These are phyloP conservation scores for Byssoonygena ceratinophila DNA, from an alignment of 2,329 filamentous ascomycete genomes.

Conservation along the genomic window DNA sequence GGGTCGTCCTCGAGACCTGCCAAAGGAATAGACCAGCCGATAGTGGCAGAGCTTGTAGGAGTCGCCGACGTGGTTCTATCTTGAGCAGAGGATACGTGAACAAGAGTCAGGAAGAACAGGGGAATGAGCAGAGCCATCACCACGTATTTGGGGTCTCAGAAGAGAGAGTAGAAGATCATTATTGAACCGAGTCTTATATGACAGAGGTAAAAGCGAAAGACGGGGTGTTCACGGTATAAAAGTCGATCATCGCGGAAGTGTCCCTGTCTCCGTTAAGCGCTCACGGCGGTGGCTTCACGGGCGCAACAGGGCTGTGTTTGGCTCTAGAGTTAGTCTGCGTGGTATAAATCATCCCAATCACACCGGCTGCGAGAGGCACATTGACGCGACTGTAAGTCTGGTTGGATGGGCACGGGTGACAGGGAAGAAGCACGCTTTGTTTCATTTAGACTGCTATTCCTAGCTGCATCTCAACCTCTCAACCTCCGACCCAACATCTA, in stretches of 20 bases:
- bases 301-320: background rate
- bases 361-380: background rate
- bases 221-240: background rate
- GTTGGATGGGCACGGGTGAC: background rate
- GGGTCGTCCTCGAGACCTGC: slow-evolving; percentile 6
- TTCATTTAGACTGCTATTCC: too few relatives aligned
- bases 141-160: background rate
- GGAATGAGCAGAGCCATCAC: background rate
- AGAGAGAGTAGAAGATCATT: background rate
- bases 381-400: background rate
- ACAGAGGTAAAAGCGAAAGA: background rate
- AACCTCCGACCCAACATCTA: too few relatives aligned
- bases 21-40: slow-evolving; percentile 10
- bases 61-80: background rate
- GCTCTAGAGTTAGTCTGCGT: background rate
- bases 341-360: background rate
- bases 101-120: background rate
- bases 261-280: background rate
- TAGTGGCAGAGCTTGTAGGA: background rate
- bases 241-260: too few relatives aligned
- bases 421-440: too few relatives aligned
- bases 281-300: background rate
- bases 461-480: too few relatives aligned
- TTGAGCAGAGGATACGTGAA: background rate
- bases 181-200: background rate